Evolutionary conservation across 2,329 filamentous ascomycete species (phyloP).

Genomic region (Paramyrothecium roridum): DNA sequence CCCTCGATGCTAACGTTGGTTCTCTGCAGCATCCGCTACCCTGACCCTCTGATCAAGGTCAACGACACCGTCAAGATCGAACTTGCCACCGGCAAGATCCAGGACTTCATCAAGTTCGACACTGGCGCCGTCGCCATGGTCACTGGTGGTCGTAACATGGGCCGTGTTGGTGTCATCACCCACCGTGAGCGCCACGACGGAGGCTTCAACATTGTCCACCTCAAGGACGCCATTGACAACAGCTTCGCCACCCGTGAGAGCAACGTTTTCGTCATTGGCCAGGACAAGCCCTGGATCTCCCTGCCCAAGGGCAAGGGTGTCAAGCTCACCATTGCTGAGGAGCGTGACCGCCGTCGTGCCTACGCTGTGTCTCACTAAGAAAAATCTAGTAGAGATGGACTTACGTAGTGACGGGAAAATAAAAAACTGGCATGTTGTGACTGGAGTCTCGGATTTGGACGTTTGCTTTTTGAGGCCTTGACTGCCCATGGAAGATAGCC

Average conservation of each 20-base stretch:
- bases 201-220: constrained; percentile 99
- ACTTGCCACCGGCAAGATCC: constrained; percentile 93
- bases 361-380: constrained; percentile 50
- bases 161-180: constrained; percentile 99
- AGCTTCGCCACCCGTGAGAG: constrained; percentile 97
- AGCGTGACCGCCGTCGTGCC: constrained; percentile 96
- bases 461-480: constrained; percentile 28
- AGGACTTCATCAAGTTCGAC: constrained; percentile 98
- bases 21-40: constrained; percentile 87
- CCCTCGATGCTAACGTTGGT: constrained; percentile 33
- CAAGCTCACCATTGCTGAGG: constrained; percentile 98
- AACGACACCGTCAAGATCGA: constrained; percentile 99
- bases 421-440: constrained; percentile 30
- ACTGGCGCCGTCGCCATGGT: constrained; percentile 97
- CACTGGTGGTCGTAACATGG: constrained; percentile 99
- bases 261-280: constrained; percentile 99
- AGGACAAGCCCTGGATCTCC: constrained; percentile 98
- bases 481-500: constrained; percentile 29
- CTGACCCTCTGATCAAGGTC: constrained; percentile 97
- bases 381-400: constrained; percentile 9
- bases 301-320: constrained; percentile 99
- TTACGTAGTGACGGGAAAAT: constrained; percentile 11
- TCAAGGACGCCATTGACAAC: constrained; percentile 99
- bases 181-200: constrained; percentile 99
- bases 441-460: constrained; percentile 38